phyloP scores from a whole-genome alignment of 2,329 filamentous ascomycete genomes.

The Erysiphe pulchra region DNA sequence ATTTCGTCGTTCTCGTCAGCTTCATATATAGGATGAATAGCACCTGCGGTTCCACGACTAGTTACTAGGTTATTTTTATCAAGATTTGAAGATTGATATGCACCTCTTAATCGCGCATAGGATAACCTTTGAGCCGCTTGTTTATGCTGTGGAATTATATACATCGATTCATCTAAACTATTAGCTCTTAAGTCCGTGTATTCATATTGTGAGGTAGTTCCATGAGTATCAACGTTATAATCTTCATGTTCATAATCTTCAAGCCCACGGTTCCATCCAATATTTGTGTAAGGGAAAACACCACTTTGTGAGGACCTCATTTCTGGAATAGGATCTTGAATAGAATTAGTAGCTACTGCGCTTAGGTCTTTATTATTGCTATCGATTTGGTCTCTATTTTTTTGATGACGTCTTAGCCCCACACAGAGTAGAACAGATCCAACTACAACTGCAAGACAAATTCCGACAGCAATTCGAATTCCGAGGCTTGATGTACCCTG shows the following conservation, averaged over 20 bases:
- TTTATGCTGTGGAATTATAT: slow-evolving; percentile 3
- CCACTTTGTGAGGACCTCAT: slow-evolving; percentile 5
- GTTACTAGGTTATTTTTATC: slow-evolving; percentile 16
- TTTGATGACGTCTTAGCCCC: slow-evolving; percentile 22
- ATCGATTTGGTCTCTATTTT: slow-evolving; percentile 20
- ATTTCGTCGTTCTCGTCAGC: slow-evolving; percentile 23
- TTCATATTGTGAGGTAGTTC: slow-evolving; percentile 7
- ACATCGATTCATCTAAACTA: slow-evolving; percentile 3
- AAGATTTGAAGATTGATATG: slow-evolving; percentile 16
- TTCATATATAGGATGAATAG: slow-evolving; percentile 38
- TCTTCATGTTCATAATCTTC: slow-evolving; percentile 2
- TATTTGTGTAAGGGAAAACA: slow-evolving; percentile 8
- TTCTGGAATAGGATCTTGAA: slow-evolving; percentile 4
- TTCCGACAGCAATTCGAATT: slow-evolving; percentile 34
- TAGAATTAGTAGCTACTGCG: slow-evolving; percentile 10
- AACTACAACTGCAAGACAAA: slow-evolving; percentile 31
- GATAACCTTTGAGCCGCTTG: slow-evolving; percentile 15
- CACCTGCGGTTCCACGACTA: slow-evolving; percentile 21
- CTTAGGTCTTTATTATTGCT: slow-evolving; percentile 26
- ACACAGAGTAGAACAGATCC: slow-evolving; percentile 21
- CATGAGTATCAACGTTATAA: slow-evolving; percentile 9
- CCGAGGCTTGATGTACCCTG: slow-evolving; percentile 12
- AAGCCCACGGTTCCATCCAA: slow-evolving; percentile 7
- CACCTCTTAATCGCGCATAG: slow-evolving; percentile 13
- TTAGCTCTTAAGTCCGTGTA: slow-evolving; percentile 7